Evolutionary conservation across 768 basidiomycete genomes (phyloP).

Genomic region (Leccinum subgranulosum): DNA sequence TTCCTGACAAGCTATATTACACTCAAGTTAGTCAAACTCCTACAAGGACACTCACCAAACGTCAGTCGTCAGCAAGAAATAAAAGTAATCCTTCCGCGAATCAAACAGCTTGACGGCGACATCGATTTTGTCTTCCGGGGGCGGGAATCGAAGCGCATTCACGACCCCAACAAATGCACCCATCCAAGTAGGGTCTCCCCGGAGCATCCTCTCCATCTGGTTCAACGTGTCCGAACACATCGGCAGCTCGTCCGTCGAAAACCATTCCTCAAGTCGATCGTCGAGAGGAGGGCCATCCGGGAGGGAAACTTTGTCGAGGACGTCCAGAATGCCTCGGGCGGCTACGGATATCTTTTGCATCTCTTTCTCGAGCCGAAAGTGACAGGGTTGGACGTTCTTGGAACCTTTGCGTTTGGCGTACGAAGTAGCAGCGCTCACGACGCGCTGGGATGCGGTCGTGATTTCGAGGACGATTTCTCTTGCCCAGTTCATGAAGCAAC

Average conservation of each 20-base stretch:
- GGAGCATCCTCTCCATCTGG: slow-evolving; percentile 8
- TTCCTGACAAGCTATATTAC: neutral
- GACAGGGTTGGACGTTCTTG: slow-evolving; percentile 1
- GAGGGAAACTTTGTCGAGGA: slow-evolving; percentile 1
- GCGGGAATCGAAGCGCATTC: neutral
- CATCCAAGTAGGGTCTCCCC: neutral
- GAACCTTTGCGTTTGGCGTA: neutral
- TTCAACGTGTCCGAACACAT: slow-evolving; percentile 4
- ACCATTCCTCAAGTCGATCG: slow-evolving; percentile 7
- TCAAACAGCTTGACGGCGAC: slow-evolving; percentile 7
- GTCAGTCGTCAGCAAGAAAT: slow-evolving; percentile 8
- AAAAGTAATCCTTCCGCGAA: neutral
- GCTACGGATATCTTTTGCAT: slow-evolving; percentile 10
- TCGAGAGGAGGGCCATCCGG: slow-evolving; percentile 2
- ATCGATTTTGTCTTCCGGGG: slow-evolving; percentile 5
- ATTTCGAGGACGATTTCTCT: neutral
- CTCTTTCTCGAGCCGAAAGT: slow-evolving; percentile 14
- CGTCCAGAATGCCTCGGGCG: neutral
- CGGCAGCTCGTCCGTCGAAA: slow-evolving; percentile 3
- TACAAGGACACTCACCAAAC: slow-evolving; percentile 3
- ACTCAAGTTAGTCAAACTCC: neutral
- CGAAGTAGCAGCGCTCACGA: neutral
- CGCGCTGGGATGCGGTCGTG: neutral
- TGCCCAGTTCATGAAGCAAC: neutral
- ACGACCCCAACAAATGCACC: neutral